These are phyloP conservation scores for Triticum turgidum DNA, from an alignment of 176 grass and related monocot genomes.

Conservation along the genomic window DNA sequence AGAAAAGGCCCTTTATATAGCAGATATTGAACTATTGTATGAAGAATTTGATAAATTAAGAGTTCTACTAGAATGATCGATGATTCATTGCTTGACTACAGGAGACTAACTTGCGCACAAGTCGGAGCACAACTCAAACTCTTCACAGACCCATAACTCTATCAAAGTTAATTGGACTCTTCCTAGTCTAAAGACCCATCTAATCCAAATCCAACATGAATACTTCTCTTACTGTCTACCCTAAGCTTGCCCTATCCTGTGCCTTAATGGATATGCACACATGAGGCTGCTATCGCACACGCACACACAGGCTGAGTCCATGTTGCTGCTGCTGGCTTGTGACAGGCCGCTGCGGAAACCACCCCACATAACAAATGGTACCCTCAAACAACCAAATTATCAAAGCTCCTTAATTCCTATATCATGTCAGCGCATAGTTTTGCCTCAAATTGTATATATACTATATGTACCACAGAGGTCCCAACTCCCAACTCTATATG, in stretches of 20 bases:
- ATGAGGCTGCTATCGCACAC: too few species aligned
- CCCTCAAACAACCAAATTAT: neutral
- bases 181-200: neutral
- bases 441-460: neutral
- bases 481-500: conserved; percentile 6
- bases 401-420: neutral
- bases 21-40: neutral
- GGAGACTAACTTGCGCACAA: too few species aligned
- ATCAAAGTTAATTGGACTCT: neutral
- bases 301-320: neutral
- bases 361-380: too few species aligned
- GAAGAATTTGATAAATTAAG: neutral
- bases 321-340: neutral
- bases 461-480: neutral
- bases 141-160: too few species aligned
- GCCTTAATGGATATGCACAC: too few species aligned
- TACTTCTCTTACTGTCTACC: neutral
- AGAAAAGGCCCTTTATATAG: neutral
- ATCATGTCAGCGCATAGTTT: neutral
- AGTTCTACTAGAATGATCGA: neutral
- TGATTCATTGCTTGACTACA: neutral
- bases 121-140: too few species aligned
- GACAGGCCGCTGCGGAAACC: neutral
- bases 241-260: too few species aligned
- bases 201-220: neutral